These are phyloP conservation scores for Didymella pomorum DNA, from an alignment of 2,329 filamentous ascomycete genomes.

Conservation along the genomic window DNA sequence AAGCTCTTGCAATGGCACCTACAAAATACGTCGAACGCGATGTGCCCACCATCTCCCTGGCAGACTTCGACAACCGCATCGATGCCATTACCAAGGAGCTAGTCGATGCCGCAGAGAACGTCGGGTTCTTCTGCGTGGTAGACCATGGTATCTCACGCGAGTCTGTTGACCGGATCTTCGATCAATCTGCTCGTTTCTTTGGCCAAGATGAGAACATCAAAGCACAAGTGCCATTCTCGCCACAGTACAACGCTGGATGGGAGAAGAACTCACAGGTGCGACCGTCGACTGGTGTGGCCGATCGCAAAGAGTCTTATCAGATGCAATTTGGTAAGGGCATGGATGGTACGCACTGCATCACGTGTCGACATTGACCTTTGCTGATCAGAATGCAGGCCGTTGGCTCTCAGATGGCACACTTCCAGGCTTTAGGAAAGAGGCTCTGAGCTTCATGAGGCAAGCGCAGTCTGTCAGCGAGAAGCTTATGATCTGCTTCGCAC, in stretches of 20 bases:
- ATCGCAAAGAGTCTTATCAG: slow-evolving; percentile 70
- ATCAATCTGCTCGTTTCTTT: slow-evolving; percentile 63
- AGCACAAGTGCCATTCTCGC: slow-evolving; percentile 62
- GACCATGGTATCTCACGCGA: slow-evolving; percentile 62
- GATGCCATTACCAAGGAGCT: slow-evolving; percentile 63
- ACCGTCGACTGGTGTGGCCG: slow-evolving; percentile 65
- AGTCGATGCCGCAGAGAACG: slow-evolving; percentile 63
- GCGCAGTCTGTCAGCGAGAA: slow-evolving; percentile 63
- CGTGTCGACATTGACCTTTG: slow-evolving; percentile 1
- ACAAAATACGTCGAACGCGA: slow-evolving; percentile 30
- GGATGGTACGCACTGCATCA: slow-evolving; percentile 46
- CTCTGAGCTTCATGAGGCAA: slow-evolving; percentile 63
- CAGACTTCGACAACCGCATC: slow-evolving; percentile 61
- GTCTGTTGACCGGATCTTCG: slow-evolving; percentile 63
- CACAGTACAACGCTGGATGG: slow-evolving; percentile 65
- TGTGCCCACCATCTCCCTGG: slow-evolving; percentile 57
- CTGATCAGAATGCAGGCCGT: slow-evolving; percentile 19
- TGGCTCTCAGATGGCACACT: slow-evolving; percentile 62
- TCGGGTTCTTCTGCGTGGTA: slow-evolving; percentile 67
- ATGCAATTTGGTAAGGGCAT: slow-evolving; percentile 67
- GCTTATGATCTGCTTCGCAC: slow-evolving; percentile 67
- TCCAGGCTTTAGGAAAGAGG: slow-evolving; percentile 58
- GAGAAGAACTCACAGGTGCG: slow-evolving; percentile 67
- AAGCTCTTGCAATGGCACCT: slow-evolving; percentile 24
- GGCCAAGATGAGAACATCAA: slow-evolving; percentile 61